Conservation (phyloP, 1,139 yeast genomes). For the Debaryomyces singareniensis region DNA sequence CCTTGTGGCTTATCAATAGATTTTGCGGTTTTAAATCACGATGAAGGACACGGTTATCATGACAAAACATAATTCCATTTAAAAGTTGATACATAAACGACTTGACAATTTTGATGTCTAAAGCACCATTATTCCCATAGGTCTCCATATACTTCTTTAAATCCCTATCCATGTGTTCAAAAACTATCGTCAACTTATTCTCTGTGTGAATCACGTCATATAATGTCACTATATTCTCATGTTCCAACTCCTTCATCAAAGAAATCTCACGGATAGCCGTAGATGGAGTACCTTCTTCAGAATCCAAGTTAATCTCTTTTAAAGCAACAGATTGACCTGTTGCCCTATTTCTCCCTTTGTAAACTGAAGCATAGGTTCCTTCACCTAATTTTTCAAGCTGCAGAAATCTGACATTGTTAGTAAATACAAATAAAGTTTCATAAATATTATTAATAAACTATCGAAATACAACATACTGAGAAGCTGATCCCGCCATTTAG, state of each 20-base stretch:
- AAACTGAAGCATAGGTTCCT: conserved; percentile 97
- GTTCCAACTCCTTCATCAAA: conserved; percentile 90
- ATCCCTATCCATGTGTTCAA: conserved; percentile 92
- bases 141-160: conserved; percentile 91
- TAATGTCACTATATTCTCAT: conserved; percentile 86
- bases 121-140: conserved; percentile 75
- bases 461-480: conserved; percentile 19
- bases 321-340: conserved; percentile 92
- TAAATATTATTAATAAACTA: not conserved
- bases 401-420: conserved; percentile 28
- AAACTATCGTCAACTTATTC: conserved; percentile 87
- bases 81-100: conserved; percentile 89
- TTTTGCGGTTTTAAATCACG: conserved; percentile 96
- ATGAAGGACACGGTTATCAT: conserved; percentile 89
- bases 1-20: conserved; percentile 77
- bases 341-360: conserved; percentile 87
- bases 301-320: conserved; percentile 89
- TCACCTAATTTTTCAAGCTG: conserved; percentile 89
- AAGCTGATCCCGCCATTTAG: conserved; percentile 14
- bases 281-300: conserved; percentile 97
- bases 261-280: conserved; percentile 97
- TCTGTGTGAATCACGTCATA: conserved; percentile 97
- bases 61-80: conserved; percentile 90
- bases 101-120: conserved; percentile 73
- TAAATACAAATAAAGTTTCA: not conserved